Base-by-base conservation (phyloP, 805 yeast genomes). In the Nakazawaea ernobii region DNA sequence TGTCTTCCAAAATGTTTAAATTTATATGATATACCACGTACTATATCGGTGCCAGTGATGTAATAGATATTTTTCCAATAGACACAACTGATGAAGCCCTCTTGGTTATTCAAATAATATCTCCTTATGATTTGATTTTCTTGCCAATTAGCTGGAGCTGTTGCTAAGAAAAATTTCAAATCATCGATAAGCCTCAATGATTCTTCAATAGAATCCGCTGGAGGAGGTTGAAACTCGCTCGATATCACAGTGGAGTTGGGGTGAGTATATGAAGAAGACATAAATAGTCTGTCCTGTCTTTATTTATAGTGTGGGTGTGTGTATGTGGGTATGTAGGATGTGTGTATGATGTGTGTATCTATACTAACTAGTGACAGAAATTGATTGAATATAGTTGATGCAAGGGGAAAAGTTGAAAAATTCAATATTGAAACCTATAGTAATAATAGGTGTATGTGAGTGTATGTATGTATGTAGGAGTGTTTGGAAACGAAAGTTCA, bases 121-220 rank as follows among this genome's bases (percentile, higher is more conserved):
- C 96, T 71, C 59, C 96, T 74, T 42, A 94, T 86, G 40, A 88
- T 83, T 62, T 92, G 97, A 55, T 84, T 82, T 50, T 82, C 86
- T 59, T 82, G 89, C 96, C 97, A 92, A 58, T 84, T 86, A 4
- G 94, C 92, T 0, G 99, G 98, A 0, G 98, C 98, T 0, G 96
- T 88, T 2, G 89, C 87, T 40, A 92, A 68, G 59, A 92, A 92
- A 66, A 84, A 84, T 68, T 89, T 88, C 55, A 91, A 66, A 59
- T 86, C 94, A 53, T 85, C 90, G 24, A 85, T 81, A 41, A 81
- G 67, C 46, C 82, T 68, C 43, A 84, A 63, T 10, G 85, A 73
- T 57, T 80, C 86, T 48, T 72, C 74, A 2, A 68, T 61, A 1
- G 53, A 39, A 24, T 46, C 46, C 3, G 26, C 28, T 24, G 49